Conservation (phyloP, 169 alveolate genomes). For the Eimeria necatrix region DNA sequence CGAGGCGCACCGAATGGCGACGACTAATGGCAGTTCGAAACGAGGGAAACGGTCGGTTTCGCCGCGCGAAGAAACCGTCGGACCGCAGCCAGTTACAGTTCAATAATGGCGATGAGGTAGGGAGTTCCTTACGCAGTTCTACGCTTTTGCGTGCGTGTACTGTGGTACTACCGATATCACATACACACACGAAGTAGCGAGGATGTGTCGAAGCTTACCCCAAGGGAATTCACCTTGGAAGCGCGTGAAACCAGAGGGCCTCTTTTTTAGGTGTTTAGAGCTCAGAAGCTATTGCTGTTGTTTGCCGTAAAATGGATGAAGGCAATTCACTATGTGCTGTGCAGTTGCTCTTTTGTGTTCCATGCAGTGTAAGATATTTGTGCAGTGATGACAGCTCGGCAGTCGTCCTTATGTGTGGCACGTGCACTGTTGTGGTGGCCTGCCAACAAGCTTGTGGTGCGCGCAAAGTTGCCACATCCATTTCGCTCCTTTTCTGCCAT, state of each 20-base stretch:
- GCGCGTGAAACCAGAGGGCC: conserved; percentile 16
- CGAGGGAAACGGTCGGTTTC: conserved; percentile 69
- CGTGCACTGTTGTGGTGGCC: conserved; percentile 1
- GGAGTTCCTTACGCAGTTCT: conserved; percentile 8
- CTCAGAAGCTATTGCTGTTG: conserved; percentile 33
- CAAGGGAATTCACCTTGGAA: neutral
- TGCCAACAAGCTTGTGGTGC: conserved; percentile 8
- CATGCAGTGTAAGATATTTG: conserved; percentile 28
- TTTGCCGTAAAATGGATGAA: conserved; percentile 22
- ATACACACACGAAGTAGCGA: neutral
- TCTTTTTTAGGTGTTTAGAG: conserved; percentile 17
- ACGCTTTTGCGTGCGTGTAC: neutral
- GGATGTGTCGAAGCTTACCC: neutral
- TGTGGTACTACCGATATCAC: neutral
- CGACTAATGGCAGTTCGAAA: conserved; percentile 54
- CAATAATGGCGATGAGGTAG: conserved; percentile 41
- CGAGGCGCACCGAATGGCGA: conserved; percentile 35
- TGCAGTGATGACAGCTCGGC: conserved; percentile 60
- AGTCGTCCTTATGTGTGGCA: neutral
- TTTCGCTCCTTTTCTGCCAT: neutral
- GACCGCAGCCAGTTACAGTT: conserved; percentile 63
- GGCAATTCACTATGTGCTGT: neutral
- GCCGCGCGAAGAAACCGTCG: conserved; percentile 28
- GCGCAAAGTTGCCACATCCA: conserved; percentile 42
- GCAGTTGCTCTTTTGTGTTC: conserved; percentile 51